Conservation (phyloP, 768 basidiomycete species). For the Suillus hirtellus region DNA sequence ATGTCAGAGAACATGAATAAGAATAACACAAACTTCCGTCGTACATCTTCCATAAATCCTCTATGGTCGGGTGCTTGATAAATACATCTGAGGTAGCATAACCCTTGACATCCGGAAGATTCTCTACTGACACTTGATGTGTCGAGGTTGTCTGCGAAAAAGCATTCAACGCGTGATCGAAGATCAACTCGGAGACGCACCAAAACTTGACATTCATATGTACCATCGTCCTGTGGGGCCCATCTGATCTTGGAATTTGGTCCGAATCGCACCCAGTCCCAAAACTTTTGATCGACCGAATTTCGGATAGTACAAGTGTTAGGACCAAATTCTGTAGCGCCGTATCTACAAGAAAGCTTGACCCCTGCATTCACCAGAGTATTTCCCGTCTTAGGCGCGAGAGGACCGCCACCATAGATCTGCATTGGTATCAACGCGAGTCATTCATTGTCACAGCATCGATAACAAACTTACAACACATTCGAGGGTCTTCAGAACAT, state of each 20-base stretch:
- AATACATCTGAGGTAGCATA: no score
- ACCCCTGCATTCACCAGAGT: no score
- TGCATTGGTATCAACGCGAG: no score
- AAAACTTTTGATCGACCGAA: constrained; percentile 23
- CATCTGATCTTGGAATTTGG: constrained; percentile 25
- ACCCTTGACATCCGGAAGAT: no score
- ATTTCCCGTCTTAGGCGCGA: no score
- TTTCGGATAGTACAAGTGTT: constrained; percentile 2
- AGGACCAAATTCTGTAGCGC: constrained; percentile 32
- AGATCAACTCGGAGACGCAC: no score
- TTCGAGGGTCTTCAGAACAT: constrained; percentile 25
- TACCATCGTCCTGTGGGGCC: constrained; percentile 33
- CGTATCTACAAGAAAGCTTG: constrained; percentile 28
- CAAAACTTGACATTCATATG: background rate
- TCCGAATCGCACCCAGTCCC: constrained; percentile 38
- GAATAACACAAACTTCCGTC: constrained; percentile 3
- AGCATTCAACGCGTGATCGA: no score
- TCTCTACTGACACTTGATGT: no score
- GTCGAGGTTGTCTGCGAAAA: no score
- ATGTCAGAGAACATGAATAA: background rate
- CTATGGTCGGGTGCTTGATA: no score
- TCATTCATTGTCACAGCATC: no score
- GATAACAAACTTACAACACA: constrained; percentile 29
- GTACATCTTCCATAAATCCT: constrained; percentile 34
- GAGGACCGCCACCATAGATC: no score